phyloP scores from a whole-genome alignment of 805 yeast species.

The Ascoidea rubescens region DNA sequence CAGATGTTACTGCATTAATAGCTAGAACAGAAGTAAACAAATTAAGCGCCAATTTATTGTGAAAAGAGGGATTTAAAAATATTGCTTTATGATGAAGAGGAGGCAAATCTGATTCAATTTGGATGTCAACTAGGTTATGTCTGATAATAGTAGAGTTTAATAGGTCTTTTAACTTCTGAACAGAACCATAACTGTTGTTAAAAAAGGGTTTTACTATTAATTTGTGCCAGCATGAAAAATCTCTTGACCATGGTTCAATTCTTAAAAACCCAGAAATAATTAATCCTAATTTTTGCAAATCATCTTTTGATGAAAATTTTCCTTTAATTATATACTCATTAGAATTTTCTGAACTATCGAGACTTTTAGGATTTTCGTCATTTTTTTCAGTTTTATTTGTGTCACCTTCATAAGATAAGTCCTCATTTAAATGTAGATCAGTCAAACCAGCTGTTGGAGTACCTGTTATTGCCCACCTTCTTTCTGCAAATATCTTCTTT shows the following conservation, averaged over 20 bases:
- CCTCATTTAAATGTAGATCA: conserved; percentile 31
- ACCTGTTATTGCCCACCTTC: conserved; percentile 66
- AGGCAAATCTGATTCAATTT: conserved; percentile 38
- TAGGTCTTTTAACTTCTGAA: conserved; percentile 25
- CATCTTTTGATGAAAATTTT: conserved; percentile 37
- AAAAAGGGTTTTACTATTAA: conserved; percentile 35
- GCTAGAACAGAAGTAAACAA: conserved; percentile 55
- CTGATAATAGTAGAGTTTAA: conserved; percentile 38
- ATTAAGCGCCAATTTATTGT: conserved; percentile 47
- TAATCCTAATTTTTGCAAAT: conserved; percentile 37
- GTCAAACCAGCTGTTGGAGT: conserved; percentile 67
- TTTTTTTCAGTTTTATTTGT: conserved; percentile 11
- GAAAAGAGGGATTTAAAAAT: conserved; percentile 45
- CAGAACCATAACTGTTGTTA: conserved; percentile 25
- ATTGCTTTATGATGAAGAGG: conserved; percentile 44
- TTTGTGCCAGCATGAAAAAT: conserved; percentile 32
- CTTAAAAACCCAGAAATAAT: conserved; percentile 38
- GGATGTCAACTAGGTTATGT: conserved; percentile 19
- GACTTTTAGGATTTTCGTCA: conserved; percentile 11
- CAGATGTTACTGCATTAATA: conserved; percentile 62
- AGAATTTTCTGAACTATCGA: conserved; percentile 3
- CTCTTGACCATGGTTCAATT: conserved; percentile 42
- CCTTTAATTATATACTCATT: conserved; percentile 32
- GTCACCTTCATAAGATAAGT: conserved; percentile 11
- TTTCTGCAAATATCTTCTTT: conserved; percentile 34